Evolutionary conservation across 768 basidiomycete genomes (phyloP).

Genomic region (Calocybe indica): DNA sequence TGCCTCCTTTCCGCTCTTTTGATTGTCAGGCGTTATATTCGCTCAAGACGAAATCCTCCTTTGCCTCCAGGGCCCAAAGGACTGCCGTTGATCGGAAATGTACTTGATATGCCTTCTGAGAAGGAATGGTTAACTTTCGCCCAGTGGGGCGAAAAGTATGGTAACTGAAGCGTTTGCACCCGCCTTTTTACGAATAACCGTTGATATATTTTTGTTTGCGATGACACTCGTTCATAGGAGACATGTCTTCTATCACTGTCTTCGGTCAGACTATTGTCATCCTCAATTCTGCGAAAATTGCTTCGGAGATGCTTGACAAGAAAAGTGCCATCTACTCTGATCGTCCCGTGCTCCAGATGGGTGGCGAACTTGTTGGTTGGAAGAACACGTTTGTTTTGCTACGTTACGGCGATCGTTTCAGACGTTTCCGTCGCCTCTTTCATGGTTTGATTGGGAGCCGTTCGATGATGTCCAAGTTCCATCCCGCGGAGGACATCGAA

Average conservation of each 20-base stretch:
- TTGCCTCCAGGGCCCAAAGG: slow-evolving; percentile 49
- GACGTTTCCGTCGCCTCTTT: slow-evolving; percentile 45
- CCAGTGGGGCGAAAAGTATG: slow-evolving; percentile 47
- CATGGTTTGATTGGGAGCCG: slow-evolving; percentile 44
- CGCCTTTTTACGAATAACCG: neutral
- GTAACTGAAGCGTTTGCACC: slow-evolving; percentile 17
- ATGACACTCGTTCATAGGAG: slow-evolving; percentile 31
- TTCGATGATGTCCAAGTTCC: slow-evolving; percentile 35
- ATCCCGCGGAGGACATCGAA: slow-evolving; percentile 39
- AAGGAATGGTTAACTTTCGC: slow-evolving; percentile 50
- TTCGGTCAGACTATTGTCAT: slow-evolving; percentile 56
- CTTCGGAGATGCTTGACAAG: slow-evolving; percentile 61
- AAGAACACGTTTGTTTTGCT: slow-evolving; percentile 49
- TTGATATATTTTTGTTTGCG: neutral
- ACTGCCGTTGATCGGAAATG: slow-evolving; percentile 48
- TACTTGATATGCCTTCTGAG: slow-evolving; percentile 44
- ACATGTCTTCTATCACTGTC: slow-evolving; percentile 54
- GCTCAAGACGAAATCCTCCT: slow-evolving; percentile 14
- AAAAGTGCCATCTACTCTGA: slow-evolving; percentile 64
- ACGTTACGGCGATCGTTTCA: slow-evolving; percentile 52
- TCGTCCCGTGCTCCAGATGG: slow-evolving; percentile 50
- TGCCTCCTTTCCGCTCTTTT: slow-evolving; percentile 14
- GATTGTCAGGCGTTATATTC: slow-evolving; percentile 19
- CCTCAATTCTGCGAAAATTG: slow-evolving; percentile 44
- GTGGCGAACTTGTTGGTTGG: slow-evolving; percentile 52